Evolutionary conservation across 176 grass and related monocot species (phyloP), one percentile per base, ranked within the genome.

Genomic region (Bolboschoenus planiculmis): DNA sequence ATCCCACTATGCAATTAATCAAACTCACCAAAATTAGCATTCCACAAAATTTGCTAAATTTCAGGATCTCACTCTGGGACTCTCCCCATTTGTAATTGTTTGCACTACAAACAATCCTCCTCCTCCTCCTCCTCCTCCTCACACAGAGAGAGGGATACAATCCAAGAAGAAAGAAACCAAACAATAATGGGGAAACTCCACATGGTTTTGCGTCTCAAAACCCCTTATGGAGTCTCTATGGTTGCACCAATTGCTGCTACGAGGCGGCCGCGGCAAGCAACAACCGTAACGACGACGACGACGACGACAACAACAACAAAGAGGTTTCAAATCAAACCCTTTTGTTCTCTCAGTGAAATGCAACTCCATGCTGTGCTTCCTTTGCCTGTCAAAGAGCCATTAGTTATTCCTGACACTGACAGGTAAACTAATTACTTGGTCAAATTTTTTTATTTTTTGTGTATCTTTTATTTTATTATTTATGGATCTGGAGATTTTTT

Each of bases 121-220:
- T n/a, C n/a, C n/a, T n/a, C n/a, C n/a, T n/a, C n/a, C n/a, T n/a
- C 43, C 23, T 23, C 29, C 58, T 29, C 26, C 10, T 47, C 24
- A 18, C 13, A 23, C 23, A 68, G 64, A 40, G 64, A 20, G 20
- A 46, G 27, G 27, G 10, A n/a, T n/a, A n/a, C n/a, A n/a, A n/a
- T n/a, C n/a, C n/a, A n/a, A n/a, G n/a, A n/a, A n/a, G n/a, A n/a
- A n/a, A n/a, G n/a, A n/a, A n/a, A n/a, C n/a, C 10, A 1, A 61
- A 61, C 3, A 51, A 5, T 31, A 29, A 76, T 76, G 72, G 72
- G 44, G 44, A 76, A 50, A 18, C 72, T 76, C 72, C 72, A 76
- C 51, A 76, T 31, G 72, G 44, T 76, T 50, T 76, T 76, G 72
- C n/a, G 72, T 15, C 72, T 53, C 47, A 76, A 51, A 51, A 30